Percentiles rank a stretch among this genome's conserved stretches.
phyloP scores from a whole-genome alignment of 179 eudicot genomes.

The Sideroxylon spinosum region DNA sequence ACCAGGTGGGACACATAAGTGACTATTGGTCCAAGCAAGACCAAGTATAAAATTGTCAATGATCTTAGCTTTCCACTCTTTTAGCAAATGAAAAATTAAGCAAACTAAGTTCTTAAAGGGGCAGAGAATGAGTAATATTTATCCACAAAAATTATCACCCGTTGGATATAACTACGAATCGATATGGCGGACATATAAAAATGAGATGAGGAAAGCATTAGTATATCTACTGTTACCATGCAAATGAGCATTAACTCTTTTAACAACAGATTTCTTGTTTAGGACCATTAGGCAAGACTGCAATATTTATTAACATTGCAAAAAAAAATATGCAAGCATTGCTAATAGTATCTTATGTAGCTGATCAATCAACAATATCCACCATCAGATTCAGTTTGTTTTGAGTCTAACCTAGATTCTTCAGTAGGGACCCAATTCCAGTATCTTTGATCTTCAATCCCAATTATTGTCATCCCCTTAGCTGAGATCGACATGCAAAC shows the following conservation, averaged over 20 bases:
- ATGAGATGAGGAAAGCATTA: no score
- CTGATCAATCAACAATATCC: background rate
- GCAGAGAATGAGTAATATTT: background rate
- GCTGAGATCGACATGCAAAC: conserved; percentile 80
- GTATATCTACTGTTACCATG: no score
- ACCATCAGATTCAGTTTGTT: background rate
- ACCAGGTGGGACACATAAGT: no score
- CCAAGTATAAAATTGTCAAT: no score
- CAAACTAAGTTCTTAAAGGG: background rate
- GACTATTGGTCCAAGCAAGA: no score
- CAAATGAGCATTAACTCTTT: no score
- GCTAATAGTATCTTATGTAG: background rate
- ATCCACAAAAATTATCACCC: no score
- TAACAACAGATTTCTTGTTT: no score
- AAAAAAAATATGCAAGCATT: background rate
- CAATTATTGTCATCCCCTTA: conserved; percentile 75
- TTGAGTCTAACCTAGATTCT: conserved; percentile 71
- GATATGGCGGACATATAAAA: no score
- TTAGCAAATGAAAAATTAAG: background rate
- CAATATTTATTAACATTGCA: no score
- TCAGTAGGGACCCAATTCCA: conserved; percentile 95
- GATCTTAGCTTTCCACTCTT: background rate
- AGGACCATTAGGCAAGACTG: no score
- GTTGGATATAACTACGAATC: no score
- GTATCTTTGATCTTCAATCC: conserved; percentile 90